Evolutionary conservation across 2,329 filamentous ascomycete genomes (phyloP).

Genomic region (Mariannaea sp.): DNA sequence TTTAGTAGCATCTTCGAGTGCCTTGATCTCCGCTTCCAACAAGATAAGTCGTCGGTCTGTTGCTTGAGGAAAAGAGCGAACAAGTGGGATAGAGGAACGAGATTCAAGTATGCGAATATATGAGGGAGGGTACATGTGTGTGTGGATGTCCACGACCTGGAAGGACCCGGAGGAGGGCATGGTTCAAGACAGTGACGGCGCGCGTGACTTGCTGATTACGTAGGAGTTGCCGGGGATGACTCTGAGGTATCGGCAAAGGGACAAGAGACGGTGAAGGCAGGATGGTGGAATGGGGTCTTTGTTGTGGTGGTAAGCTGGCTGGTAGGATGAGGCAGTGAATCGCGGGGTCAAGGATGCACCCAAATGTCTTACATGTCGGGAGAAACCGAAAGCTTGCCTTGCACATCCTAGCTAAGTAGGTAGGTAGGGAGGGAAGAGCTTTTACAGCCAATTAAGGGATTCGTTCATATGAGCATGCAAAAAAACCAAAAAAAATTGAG

Average conservation of each 20-base stretch:
- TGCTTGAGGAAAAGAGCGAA: conserved; percentile 65
- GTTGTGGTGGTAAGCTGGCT: no score
- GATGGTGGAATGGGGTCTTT: background rate
- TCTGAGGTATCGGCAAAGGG: background rate
- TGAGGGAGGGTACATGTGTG: conserved; percentile 70
- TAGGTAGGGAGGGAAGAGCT: no score
- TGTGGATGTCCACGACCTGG: conserved; percentile 68
- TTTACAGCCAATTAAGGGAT: no score
- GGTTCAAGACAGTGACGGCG: background rate
- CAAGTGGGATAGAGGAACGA: conserved; percentile 68
- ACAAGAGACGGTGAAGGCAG: background rate
- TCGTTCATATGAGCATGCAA: background rate
- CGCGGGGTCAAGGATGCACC: conserved; percentile 6
- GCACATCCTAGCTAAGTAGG: background rate
- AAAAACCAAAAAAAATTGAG: background rate
- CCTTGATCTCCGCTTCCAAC: conserved; percentile 55
- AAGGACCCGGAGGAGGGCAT: conserved; percentile 46
- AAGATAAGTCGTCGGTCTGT: conserved; percentile 69
- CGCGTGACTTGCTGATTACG: background rate
- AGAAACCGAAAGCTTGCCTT: background rate
- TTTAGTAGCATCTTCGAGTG: conserved; percentile 55
- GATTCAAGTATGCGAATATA: conserved; percentile 66
- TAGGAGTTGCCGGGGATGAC: background rate
- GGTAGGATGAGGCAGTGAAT: background rate
- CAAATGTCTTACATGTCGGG: conserved; percentile 1